Percentiles rank a stretch among this genome's conserved stretches.
Conservation (phyloP, 202 grass and related monocot genomes). For the Sporobolus alterniflorus region DNA sequence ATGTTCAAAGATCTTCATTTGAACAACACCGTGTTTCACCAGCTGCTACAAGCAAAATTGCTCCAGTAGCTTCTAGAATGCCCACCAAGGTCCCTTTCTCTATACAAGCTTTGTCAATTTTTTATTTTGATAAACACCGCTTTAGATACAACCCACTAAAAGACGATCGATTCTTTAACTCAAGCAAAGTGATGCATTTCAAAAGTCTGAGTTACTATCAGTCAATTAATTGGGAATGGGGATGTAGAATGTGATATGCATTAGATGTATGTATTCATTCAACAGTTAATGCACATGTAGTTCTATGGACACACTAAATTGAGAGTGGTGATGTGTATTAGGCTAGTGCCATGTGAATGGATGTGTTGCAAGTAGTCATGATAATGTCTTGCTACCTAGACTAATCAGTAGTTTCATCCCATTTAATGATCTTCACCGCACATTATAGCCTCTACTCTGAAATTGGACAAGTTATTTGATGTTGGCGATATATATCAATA, state of each 20-base stretch:
- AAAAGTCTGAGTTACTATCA: neutral
- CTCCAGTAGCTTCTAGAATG: constrained; percentile 57
- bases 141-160: neutral
- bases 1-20: constrained; percentile 69
- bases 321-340: too few relatives aligned
- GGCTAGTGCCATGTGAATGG: too few relatives aligned
- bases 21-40: constrained; percentile 52
- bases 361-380: neutral
- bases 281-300: neutral
- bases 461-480: neutral
- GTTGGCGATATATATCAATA: neutral
- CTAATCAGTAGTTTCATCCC: neutral
- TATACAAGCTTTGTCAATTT: neutral
- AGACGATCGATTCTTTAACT: neutral
- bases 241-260: neutral
- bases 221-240: neutral
- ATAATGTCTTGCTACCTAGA: neutral
- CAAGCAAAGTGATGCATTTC: neutral
- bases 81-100: constrained; percentile 44
- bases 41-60: constrained; percentile 46
- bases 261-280: constrained; percentile 1
- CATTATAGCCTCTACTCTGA: neutral
- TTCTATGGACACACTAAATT: too few relatives aligned
- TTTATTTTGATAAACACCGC: neutral
- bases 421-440: constrained; percentile 1